A percentile compares a stretch with the other conserved stretches of the same genome.
phyloP scores from a whole-genome alignment of 2,329 filamentous ascomycete genomes.

The Epichloe scottii region DNA sequence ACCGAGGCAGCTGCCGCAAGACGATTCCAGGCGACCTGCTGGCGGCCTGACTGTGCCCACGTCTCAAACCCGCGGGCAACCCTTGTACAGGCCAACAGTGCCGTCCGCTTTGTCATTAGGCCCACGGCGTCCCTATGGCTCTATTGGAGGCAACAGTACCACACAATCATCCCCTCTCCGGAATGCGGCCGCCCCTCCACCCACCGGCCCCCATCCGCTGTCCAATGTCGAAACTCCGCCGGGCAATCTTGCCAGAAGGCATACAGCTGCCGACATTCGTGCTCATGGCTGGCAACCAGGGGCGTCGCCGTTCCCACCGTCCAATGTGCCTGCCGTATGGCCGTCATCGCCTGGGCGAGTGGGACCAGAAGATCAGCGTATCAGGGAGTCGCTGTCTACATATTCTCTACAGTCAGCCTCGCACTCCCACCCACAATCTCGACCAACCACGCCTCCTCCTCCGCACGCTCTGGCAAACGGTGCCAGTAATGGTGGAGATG shows the following conservation, averaged over 20 bases:
- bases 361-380: conserved; percentile 39
- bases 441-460: conserved; percentile 41
- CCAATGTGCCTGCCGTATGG: conserved; percentile 42
- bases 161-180: conserved; percentile 64
- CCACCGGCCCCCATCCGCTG: conserved; percentile 51
- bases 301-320: conserved; percentile 50
- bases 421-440: conserved; percentile 33
- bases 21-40: conserved; percentile 63
- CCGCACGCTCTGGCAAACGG: conserved; percentile 33
- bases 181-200: conserved; percentile 51
- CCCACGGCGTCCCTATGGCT: conserved; percentile 71
- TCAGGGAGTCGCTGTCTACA: conserved; percentile 42
- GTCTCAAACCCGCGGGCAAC: conserved; percentile 42
- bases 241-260: conserved; percentile 63
- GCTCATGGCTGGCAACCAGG: conserved; percentile 63
- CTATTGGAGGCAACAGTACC: conserved; percentile 61
- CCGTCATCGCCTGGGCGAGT: conserved; percentile 41
- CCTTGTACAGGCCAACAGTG: conserved; percentile 64
- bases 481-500: conserved; percentile 23
- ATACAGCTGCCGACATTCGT: conserved; percentile 92
- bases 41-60: conserved; percentile 51
- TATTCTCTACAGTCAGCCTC: conserved; percentile 37
- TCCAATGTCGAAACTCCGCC: conserved; percentile 50
- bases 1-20: conserved; percentile 73
- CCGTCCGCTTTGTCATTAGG: conserved; percentile 71